Evolutionary conservation across 805 yeast species (phyloP), one percentile per base, ranked within the genome.

Genomic region (Ogataea sp.): DNA sequence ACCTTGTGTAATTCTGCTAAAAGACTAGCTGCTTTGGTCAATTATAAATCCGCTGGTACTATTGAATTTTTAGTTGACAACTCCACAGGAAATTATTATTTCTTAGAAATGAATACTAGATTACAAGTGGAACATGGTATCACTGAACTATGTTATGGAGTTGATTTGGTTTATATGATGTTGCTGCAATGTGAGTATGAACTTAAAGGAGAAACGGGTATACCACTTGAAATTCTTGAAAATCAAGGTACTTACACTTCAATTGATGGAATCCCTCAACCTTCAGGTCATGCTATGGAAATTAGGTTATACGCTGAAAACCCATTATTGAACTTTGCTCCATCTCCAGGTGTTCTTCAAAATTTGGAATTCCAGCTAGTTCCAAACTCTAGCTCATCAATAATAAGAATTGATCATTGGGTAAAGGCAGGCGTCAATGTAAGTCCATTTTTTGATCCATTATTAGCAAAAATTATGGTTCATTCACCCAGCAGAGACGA

Each of bases 401-500:
- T 30, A 13, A 41, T 52, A 13, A 48, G 58, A 47, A 28, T 52
- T 34, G 58, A 53, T 39, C 56, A 51, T 32, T 53, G 58, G 58
- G 42, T 53, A 25, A 43, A 49, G 9, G 50, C 56, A 11, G 59
- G 59, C 31, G 41, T 47, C 20, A 50, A 50, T 18, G 40, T 54
- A 15, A 51, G 59, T 10, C 61, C 61, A 13, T 56, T 56, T 34
- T 56, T 54, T 48, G 61, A 56, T 42, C 61, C 61, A 2, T 44
- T 56, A 20, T 38, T 56, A 23, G 61, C 57, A 8, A 56, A 56
- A 36, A 45, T 55, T 16, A 52, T 56, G 52, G 55, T 49, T 14
- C 50, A 53, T 55, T 55, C 50, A 15, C 41, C 44, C 3, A 38
- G 34, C 25, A 49, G 59, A 40, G 38, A 26, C 9, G 15, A 30